Base-by-base conservation (phyloP, 2,329 filamentous ascomycete genomes). In the Aaosphaeria arxii region DNA sequence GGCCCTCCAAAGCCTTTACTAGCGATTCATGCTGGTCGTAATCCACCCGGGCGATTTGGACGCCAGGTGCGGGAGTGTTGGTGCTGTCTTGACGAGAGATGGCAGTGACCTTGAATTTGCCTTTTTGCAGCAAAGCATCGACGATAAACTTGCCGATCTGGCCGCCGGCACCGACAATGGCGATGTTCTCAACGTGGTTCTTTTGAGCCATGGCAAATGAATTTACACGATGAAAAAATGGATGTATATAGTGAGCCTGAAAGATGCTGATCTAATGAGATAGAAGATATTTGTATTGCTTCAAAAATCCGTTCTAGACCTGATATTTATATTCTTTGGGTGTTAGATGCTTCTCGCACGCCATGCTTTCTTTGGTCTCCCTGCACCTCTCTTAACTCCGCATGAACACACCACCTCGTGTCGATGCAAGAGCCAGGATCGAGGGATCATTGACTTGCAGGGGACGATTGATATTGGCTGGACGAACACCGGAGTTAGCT, bases 61-160 rank as follows among this genome's bases (percentile, higher is more conserved):
- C 63, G 13, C 66, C 73, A 0, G 61, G 53, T 5, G 74, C 75
- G 6, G 78, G 63, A 0, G 52, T 66, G 50, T 57, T 66, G 3
- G 59, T 69, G 59, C 75, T 77, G 29, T 66, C 71, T 35, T 50
- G 45, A n/a, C 72, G 71, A n/a, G 70, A 69, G 38, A 75, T 58
- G 46, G 71, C 67, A 1, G 72, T 73, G 45, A 74, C 48, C 13
- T 51, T 58, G 52, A 69, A 62, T 42, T 62, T 64, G 47, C 61
- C 61, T 29, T 54, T 55, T 13, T 55, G 52, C 35, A 69, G 54
- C 13, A 74, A 54, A 9, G 58, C 59, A 31, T 59, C 54, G 29
- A 59, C 55, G 7, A 71, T 64, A 46, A 56, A 60, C 44, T 61
- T 64, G 47, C 68, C 69, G 35, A 57, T 43, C 45, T 61, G 52